Percentiles rank a stretch among this genome's conserved stretches.
phyloP scores from a whole-genome alignment of 176 grass and related monocot species.

The Leersia perrieri region DNA sequence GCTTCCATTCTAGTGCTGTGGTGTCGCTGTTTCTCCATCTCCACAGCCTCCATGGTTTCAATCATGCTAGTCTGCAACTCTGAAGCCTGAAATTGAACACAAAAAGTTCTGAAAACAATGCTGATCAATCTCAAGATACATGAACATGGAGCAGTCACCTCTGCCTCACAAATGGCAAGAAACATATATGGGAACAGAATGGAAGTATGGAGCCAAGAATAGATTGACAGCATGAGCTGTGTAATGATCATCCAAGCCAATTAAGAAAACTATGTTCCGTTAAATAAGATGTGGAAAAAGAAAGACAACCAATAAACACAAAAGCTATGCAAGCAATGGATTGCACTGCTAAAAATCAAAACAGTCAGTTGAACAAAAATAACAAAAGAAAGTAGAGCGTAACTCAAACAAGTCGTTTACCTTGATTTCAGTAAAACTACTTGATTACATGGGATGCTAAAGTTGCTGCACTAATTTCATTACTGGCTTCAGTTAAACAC shows the following conservation, averaged over 20 bases:
- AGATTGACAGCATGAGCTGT: not conserved
- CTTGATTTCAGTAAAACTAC: not conserved
- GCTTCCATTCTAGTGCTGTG: slow-evolving; percentile 97
- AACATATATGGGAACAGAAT: not conserved
- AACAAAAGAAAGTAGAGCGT: not conserved
- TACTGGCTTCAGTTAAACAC: not conserved
- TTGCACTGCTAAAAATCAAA: slow-evolving; percentile 10
- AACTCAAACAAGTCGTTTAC: not conserved
- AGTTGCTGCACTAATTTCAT: not conserved
- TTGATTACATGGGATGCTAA: not conserved
- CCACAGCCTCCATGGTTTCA: slow-evolving; percentile 87
- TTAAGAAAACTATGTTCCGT: not conserved
- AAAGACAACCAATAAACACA: not conserved
- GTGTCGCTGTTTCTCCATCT: slow-evolving; percentile 80
- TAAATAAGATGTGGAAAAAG: not conserved
- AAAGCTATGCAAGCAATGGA: not conserved
- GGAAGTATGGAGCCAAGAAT: not conserved
- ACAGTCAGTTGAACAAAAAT: not conserved
- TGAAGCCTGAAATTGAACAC: slow-evolving; percentile 65
- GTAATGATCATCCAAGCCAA: not conserved
- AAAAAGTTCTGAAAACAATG: slow-evolving; percentile 2
- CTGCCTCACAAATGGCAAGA: not conserved
- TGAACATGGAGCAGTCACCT: not conserved
- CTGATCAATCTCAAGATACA: slow-evolving; percentile 17
- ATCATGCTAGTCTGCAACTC: slow-evolving; percentile 94